Evolutionary conservation across 2,329 filamentous ascomycete species (phyloP), one percentile per base, ranked within the genome.

Genomic region (Fusarium sp.): DNA sequence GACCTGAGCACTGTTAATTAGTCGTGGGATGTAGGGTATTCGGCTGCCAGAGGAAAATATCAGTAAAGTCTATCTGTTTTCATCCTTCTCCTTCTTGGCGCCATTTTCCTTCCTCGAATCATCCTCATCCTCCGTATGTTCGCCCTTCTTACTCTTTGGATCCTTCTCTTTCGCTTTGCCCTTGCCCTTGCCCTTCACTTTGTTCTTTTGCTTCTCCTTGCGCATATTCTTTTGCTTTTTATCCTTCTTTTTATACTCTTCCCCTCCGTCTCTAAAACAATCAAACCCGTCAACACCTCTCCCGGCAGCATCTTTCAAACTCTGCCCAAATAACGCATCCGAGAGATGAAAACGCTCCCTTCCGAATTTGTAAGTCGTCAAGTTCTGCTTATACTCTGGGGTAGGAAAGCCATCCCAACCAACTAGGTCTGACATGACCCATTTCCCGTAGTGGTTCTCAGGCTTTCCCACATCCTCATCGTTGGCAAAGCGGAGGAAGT

Each of bases 401-500:
- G 11, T 39, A 5, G 50, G 59, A 17, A 17, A 62, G 4, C 51
- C 18, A 30, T 62, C 26, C 39, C 51, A 62, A 6, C 20, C 41
- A 5, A 57, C 17, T 3, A 47, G 39, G 26, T 45, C 26, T 14
- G 22, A 13, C 2, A 26, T 14, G 8, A 32, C 8, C 59, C 59
- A 57, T 10, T 34, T 7, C 14, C 17, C 22, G 3, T 22, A 30
- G 9, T 18, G 4, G 4, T 57, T 39, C 24, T 47, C 10, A 17
- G 38, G 24, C 0, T 26, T 14, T 6, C 5, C 1, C 17, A 34
- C 5, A 5, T 62, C 26, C 5, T 26, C 3, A 1, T 38, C 5
- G 0, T 22, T 24, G 5, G 51, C 51, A 5, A 47, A 38, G 0
- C 22, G 32, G 22, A 62, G 32, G 34, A 0, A 4, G 11, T 60